Evolutionary conservation across 2,329 filamentous ascomycete genomes (phyloP).

Genomic region (Xylaria multiplex): DNA sequence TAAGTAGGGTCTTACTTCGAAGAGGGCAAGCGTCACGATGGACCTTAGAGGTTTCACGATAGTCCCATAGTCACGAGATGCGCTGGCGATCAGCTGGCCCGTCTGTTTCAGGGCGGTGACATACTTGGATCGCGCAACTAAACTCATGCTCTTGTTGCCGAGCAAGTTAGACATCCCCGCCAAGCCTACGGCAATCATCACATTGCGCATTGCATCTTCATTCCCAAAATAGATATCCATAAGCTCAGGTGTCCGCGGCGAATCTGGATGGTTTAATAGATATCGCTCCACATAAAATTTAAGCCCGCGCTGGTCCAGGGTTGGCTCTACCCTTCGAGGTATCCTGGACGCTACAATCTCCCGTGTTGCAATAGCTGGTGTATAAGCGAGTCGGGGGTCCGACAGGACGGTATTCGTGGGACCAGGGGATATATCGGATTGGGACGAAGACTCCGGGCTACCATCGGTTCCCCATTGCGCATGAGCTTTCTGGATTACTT

Average conservation of each 20-base stretch:
- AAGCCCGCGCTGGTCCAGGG: conserved; percentile 58
- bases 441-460: conserved; percentile 40
- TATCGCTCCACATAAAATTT: conserved; percentile 64
- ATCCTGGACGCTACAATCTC: conserved; percentile 41
- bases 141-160: conserved; percentile 57
- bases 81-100: conserved; percentile 53
- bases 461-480: conserved; percentile 58
- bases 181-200: conserved; percentile 67
- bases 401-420: conserved; percentile 30
- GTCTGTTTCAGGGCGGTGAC: conserved; percentile 62
- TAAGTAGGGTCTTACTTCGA: conserved; percentile 59
- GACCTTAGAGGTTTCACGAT: conserved; percentile 57
- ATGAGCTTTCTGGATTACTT: conserved; percentile 68
- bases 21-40: conserved; percentile 68
- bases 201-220: conserved; percentile 56
- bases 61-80: conserved; percentile 50
- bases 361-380: conserved; percentile 18
- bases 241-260: conserved; percentile 54
- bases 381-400: conserved; percentile 20
- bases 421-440: conserved; percentile 20
- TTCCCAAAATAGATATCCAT: conserved; percentile 51
- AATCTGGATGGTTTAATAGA: conserved; percentile 62
- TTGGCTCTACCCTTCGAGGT: conserved; percentile 53
- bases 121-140: conserved; percentile 63
- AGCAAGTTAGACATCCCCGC: conserved; percentile 66